Evolutionary conservation across 176 grass and related monocot genomes (phyloP), one percentile per base, ranked within the genome.

Genomic region (Melocanna baccifera): DNA sequence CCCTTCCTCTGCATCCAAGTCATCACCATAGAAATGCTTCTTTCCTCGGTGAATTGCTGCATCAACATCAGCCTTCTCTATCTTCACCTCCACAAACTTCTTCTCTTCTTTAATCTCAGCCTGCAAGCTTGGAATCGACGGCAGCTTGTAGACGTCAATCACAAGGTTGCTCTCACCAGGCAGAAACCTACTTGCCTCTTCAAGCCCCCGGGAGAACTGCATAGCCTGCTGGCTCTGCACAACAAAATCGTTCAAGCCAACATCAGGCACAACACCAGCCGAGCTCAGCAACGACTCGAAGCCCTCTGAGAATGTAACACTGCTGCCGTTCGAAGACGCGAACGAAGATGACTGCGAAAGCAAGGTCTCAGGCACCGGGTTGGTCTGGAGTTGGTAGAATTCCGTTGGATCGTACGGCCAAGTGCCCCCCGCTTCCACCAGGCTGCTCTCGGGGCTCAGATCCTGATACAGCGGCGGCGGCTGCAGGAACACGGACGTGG

Each of bases 1-100:
- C 36, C 75, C 85, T 90, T 93, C 96, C 83, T 95, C 93, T 42
- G 75, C 87, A 89, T 96, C 91, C 86, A 90, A 59, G 61, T 94
- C 91, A 58, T 93, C 91, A 34, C 84, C 81, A 47, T 91, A 80
- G 7, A 88, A 85, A 85, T 98, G 94, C 83, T 98, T 98, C 89
- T 77, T 90, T 30, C 93, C 93, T 16, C 85, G 85, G 51, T 90
- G 88, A 71, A 22, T n/a, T 39, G 65, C 55, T 36, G 51, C 67
- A 12, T 84, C 52, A 46, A 83, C 18, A 69, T 80, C 79, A 13
- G 71, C 13, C 51, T 73, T 71, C 76, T 92, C 90, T 23, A 25
- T 20, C 83, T 88, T 92, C 22, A 88, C 75, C 70, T 88, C 80
- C 10, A 47, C 62, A 55, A 90, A 29, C 10, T 53, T 86, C n/a